Percentiles rank a stretch among this genome's conserved stretches.
Conservation (phyloP, 1,284 basidiomycete genomes). For the Leucoagaricus sp. region DNA sequence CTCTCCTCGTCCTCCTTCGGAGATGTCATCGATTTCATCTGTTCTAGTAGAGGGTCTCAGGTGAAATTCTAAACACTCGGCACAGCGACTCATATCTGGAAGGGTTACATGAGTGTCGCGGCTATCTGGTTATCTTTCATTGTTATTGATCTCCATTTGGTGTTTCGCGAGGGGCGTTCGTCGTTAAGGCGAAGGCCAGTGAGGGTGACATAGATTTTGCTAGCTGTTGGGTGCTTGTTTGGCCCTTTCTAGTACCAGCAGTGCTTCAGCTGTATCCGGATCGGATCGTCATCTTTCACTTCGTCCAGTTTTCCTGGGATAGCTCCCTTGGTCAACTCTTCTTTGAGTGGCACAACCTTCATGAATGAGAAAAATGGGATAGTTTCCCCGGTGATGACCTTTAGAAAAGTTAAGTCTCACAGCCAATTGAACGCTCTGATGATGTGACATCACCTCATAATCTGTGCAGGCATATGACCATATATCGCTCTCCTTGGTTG, state of each 20-base stretch:
- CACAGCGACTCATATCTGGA: too few species aligned
- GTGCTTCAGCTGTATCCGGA: neutral
- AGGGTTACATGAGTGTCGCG: too few species aligned
- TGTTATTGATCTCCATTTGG: neutral
- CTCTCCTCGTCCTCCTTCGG: too few species aligned
- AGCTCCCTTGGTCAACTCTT: neutral
- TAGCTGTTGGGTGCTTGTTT: neutral
- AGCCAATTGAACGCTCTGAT: too few species aligned
- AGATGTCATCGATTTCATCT: too few species aligned
- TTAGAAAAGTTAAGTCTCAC: neutral
- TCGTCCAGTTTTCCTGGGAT: neutral
- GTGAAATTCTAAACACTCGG: too few species aligned
- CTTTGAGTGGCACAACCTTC: neutral
- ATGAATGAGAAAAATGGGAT: neutral
- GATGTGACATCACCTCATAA: neutral
- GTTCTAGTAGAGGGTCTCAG: too few species aligned
- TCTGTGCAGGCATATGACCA: neutral
- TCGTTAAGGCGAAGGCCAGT: too few species aligned
- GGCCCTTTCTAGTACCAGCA: neutral
- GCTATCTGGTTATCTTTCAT: too few species aligned
- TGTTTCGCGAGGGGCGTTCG: too few species aligned
- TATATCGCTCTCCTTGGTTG: neutral
- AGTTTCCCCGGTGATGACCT: neutral
- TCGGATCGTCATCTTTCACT: neutral
- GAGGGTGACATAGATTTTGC: neutral